Evolutionary conservation across 345 rosid species (phyloP).

Genomic region (Adansonia digitata): DNA sequence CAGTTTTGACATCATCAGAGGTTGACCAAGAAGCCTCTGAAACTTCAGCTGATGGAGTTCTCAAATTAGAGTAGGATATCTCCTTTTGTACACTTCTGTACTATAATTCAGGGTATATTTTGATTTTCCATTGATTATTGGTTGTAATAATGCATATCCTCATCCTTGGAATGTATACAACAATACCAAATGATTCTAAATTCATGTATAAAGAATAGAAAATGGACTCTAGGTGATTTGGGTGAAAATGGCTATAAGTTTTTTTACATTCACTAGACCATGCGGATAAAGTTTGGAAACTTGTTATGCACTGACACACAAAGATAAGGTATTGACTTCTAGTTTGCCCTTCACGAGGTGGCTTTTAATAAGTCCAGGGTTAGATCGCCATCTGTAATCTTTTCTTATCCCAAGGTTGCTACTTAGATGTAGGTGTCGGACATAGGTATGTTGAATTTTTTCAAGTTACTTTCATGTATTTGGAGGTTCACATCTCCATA

Average conservation of each 20-base stretch:
- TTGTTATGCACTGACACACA: neutral
- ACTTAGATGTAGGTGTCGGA: too few relatives aligned
- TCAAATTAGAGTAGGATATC: slow-evolving; percentile 30
- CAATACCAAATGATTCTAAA: neutral
- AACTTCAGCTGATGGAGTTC: slow-evolving; percentile 15
- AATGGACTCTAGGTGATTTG: too few relatives aligned
- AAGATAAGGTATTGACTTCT: neutral
- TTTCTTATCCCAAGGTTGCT: too few relatives aligned
- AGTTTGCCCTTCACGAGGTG: too few relatives aligned
- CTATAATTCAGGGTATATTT: neutral
- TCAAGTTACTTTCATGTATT: too few relatives aligned
- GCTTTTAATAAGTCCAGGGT: too few relatives aligned
- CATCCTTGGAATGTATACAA: neutral
- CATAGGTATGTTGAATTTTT: too few relatives aligned
- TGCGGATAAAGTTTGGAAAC: neutral
- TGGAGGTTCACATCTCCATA: too few relatives aligned
- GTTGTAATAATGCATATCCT: neutral
- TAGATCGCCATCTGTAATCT: too few relatives aligned
- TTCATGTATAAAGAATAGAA: neutral
- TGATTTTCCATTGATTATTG: too few relatives aligned
- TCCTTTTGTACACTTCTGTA: neutral
- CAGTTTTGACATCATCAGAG: slow-evolving; percentile 7
- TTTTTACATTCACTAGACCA: neutral
- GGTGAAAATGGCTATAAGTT: too few relatives aligned
- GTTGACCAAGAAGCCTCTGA: slow-evolving; percentile 16